Base-by-base conservation (phyloP, 2,329 filamentous ascomycete species). In the Penicillium sp. region DNA sequence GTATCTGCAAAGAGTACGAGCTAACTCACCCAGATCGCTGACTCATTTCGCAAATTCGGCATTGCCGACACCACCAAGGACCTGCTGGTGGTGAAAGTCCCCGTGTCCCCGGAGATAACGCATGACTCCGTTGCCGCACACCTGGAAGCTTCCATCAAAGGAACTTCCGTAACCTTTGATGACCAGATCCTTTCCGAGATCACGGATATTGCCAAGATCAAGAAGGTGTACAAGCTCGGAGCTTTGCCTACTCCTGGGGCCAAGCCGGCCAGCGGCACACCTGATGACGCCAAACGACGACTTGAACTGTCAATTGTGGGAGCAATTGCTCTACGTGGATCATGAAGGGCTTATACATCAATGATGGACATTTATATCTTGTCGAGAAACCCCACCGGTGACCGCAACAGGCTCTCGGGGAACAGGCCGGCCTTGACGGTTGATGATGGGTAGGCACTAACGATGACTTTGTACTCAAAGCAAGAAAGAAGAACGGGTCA, bases 11-110 rank as follows among this genome's bases (percentile, higher is more conserved):
- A 63, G 47, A 47, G 4, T 49, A 51, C 31, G 13, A 46, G 47
- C 33, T 67, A 69, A 59, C 37, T 37, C 21, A 22, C 50, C 31
- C 64, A 96, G 91, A 98, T 99, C 69, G 85, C 91, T 51, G 93
- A 97, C 66, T 88, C 92, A 0, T 98, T 98, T 75, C 88, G 91
- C 31, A 88, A 89, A 53, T 96, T 95, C 69, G 95, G 95, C 48
- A 87, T 98, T 56, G 80, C 84, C 0, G 85, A 90, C 13, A 77
- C 80, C 11, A 95, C 89, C 2, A 87, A 82, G 45, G 76, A 87
- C 64, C 75, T 99, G n/a, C 78, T 97, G 3, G 86, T 90, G 7
- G 81, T 97, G 68, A 98, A 97, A 72, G 81, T 98, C 24, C 82
- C 87, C 10, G 80, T 82, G 16, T 78, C 80, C 0, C 74, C 78